A percentile compares a stretch with the other conserved stretches of the same genome.
These are phyloP conservation scores for Coprinopsis sp. DNA, from an alignment of 768 basidiomycete genomes.

Conservation along the genomic window DNA sequence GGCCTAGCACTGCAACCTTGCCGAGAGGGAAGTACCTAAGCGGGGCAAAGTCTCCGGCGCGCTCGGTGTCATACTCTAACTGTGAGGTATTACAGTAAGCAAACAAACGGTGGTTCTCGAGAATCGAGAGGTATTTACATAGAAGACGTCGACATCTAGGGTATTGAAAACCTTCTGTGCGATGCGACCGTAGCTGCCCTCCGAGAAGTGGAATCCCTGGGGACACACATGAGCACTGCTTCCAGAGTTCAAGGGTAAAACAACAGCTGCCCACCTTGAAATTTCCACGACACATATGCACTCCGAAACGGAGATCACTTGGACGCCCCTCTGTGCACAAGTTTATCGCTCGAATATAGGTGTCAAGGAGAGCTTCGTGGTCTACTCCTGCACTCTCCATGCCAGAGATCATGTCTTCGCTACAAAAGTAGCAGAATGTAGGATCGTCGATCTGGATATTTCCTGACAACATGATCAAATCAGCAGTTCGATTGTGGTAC, in stretches of 20 bases:
- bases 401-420: slow-evolving; percentile 43
- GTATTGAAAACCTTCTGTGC: slow-evolving; percentile 51
- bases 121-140: slow-evolving; percentile 27
- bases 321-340: slow-evolving; percentile 49
- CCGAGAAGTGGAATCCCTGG: slow-evolving; percentile 50
- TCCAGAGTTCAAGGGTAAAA: too few species aligned
- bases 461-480: slow-evolving; percentile 33
- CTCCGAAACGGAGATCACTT: slow-evolving; percentile 46
- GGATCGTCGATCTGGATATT: slow-evolving; percentile 52
- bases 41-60: slow-evolving; percentile 57
- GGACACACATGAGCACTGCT: slow-evolving; percentile 10
- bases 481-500: slow-evolving; percentile 1
- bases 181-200: slow-evolving; percentile 57
- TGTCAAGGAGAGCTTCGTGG: slow-evolving; percentile 59
- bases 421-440: slow-evolving; percentile 63
- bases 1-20: slow-evolving; percentile 44
- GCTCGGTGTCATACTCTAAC: slow-evolving; percentile 66
- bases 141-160: slow-evolving; percentile 54
- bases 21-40: slow-evolving; percentile 46
- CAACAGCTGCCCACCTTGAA: slow-evolving; percentile 33
- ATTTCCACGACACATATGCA: slow-evolving; percentile 61
- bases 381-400: slow-evolving; percentile 61
- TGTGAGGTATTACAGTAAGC: slow-evolving; percentile 16
- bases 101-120: slow-evolving; percentile 1
- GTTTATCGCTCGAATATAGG: slow-evolving; percentile 65